Evolutionary conservation across 2,329 filamentous ascomycete species (phyloP).

Genomic region (Paramyrothecium sp.): DNA sequence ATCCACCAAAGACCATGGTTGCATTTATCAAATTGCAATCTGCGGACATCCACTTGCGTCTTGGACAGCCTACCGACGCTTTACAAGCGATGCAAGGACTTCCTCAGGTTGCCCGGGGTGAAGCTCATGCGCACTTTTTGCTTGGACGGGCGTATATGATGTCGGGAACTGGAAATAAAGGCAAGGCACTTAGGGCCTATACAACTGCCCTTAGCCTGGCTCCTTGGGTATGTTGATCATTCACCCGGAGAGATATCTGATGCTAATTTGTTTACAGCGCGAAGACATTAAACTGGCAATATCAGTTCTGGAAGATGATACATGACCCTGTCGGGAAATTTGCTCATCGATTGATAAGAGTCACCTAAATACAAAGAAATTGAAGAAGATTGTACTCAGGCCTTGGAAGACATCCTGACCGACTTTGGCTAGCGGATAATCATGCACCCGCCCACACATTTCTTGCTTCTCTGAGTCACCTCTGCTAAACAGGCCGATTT

Average conservation of each 20-base stretch:
- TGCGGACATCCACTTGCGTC: conserved; percentile 5
- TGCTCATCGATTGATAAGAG: too few species aligned
- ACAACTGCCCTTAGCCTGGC: background rate
- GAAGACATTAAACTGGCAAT: background rate
- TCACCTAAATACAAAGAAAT: too few species aligned
- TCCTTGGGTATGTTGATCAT: background rate
- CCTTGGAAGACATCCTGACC: too few species aligned
- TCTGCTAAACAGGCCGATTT: too few species aligned
- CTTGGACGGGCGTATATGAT: conserved; percentile 7
- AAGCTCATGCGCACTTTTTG: conserved; percentile 8
- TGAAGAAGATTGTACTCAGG: too few species aligned
- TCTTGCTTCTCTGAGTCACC: too few species aligned
- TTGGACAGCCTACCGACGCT: conserved; percentile 5
- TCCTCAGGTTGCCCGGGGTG: conserved; percentile 5
- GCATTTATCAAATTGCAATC: conserved; percentile 6
- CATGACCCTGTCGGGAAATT: too few species aligned
- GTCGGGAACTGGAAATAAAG: conserved; percentile 2
- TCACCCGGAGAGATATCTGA: background rate
- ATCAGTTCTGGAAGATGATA: background rate
- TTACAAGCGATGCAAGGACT: conserved; percentile 5
- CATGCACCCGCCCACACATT: too few species aligned
- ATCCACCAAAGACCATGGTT: conserved; percentile 2
- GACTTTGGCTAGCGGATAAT: too few species aligned
- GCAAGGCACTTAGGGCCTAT: background rate
- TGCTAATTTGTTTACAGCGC: background rate